Evolutionary conservation across 495 filamentous ascomycete species (phyloP).

Genomic region (Aspergillus nanangensis): DNA sequence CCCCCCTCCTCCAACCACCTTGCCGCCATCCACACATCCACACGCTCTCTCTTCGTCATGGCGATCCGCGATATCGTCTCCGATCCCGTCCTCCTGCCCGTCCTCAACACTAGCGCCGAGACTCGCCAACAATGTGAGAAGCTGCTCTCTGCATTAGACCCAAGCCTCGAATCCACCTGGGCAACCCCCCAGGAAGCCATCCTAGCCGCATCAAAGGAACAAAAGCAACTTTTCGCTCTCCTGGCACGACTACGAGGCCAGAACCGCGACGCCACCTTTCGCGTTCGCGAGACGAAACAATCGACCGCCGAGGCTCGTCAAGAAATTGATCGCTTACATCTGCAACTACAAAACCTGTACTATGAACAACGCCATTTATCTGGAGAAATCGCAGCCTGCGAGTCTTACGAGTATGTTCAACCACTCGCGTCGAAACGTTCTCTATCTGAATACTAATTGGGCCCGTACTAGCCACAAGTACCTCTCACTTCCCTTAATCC

Average conservation of each 20-base stretch:
- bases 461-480: slow-evolving; percentile 97
- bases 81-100: slow-evolving; percentile 65
- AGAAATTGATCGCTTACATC: slow-evolving; percentile 86
- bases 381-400: slow-evolving; percentile 87
- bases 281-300: slow-evolving; percentile 81
- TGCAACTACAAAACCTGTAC: slow-evolving; percentile 92
- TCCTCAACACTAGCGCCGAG: slow-evolving; percentile 63
- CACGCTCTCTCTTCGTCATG: slow-evolving; percentile 28
- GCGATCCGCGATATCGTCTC: slow-evolving; percentile 58
- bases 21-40: background rate
- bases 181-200: slow-evolving; percentile 44
- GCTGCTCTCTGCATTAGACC: slow-evolving; percentile 60
- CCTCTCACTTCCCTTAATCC: slow-evolving; percentile 75
- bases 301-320: slow-evolving; percentile 80
- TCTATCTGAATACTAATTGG: too few relatives aligned
- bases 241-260: slow-evolving; percentile 77
- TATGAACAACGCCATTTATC: slow-evolving; percentile 91
- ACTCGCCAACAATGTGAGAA: slow-evolving; percentile 68
- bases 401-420: slow-evolving; percentile 89
- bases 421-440: too few relatives aligned
- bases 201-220: slow-evolving; percentile 65
- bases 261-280: slow-evolving; percentile 75
- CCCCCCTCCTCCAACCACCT: background rate
- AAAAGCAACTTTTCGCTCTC: slow-evolving; percentile 74
- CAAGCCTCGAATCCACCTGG: slow-evolving; percentile 34